These are phyloP conservation scores for Phoma sp. DNA, from an alignment of 2,329 filamentous ascomycete genomes.

Conservation along the genomic window DNA sequence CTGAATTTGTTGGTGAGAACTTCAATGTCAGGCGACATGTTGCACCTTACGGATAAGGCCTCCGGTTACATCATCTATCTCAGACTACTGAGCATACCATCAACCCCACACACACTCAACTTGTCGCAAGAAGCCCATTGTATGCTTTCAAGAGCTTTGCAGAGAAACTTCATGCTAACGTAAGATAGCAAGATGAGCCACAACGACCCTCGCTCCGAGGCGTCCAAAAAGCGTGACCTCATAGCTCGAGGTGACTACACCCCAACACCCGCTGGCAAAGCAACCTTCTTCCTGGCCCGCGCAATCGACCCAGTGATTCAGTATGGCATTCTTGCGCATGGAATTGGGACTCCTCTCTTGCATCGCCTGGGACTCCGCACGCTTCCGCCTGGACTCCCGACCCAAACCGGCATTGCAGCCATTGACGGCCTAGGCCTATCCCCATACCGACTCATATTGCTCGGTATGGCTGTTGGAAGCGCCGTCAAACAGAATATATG, in stretches of 20 bases:
- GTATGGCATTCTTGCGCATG: conserved; percentile 56
- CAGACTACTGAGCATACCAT: no score
- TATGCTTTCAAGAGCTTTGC: not conserved
- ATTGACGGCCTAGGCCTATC: conserved; percentile 57
- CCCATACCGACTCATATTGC: conserved; percentile 57
- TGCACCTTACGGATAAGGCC: no score
- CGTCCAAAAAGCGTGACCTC: conserved; percentile 42
- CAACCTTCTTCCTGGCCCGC: conserved; percentile 55
- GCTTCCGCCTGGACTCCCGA: conserved; percentile 50
- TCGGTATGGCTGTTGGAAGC: conserved; percentile 60
- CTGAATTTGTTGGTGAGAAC: no score
- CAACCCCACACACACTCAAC: no score
- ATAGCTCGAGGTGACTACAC: conserved; percentile 51
- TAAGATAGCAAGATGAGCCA: conserved; percentile 15
- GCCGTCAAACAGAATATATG: conserved; percentile 64
- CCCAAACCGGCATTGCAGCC: conserved; percentile 46
- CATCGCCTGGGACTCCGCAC: conserved; percentile 53
- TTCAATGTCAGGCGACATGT: no score
- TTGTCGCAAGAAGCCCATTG: no score
- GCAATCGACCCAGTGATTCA: conserved; percentile 56
- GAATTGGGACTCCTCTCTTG: conserved; percentile 52
- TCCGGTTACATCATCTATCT: no score
- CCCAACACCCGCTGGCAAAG: conserved; percentile 47
- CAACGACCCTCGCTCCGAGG: conserved; percentile 39
- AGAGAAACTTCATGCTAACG: not conserved